Percentiles rank a stretch among this genome's conserved stretches.
phyloP scores from a whole-genome alignment of 1,284 basidiomycete species.

The Boletus mariae region DNA sequence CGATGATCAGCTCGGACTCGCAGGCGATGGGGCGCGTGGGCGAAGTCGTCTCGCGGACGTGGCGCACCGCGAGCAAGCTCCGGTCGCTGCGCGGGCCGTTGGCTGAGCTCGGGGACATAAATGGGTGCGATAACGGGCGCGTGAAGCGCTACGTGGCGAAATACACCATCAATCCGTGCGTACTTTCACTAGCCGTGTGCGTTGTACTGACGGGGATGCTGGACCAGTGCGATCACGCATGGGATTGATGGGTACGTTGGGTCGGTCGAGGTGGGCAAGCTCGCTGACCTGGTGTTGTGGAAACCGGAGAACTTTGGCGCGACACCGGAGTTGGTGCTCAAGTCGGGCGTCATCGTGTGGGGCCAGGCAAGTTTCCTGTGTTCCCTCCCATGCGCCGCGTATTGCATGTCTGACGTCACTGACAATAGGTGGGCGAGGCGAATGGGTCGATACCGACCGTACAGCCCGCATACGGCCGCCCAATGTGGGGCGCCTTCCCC shows the following conservation, averaged over 20 bases:
- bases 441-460: constrained; percentile 93
- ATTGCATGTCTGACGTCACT: not conserved
- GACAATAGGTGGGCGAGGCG: constrained; percentile 80
- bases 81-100: constrained; percentile 73
- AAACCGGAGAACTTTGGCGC: constrained; percentile 89
- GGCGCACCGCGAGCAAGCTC: constrained; percentile 98
- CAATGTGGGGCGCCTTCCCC: constrained; percentile 87
- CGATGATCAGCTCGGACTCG: constrained; percentile 94
- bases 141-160: constrained; percentile 97
- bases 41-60: constrained; percentile 90
- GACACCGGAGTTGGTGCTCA: constrained; percentile 90
- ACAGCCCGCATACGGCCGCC: constrained; percentile 80
- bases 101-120: constrained; percentile 55
- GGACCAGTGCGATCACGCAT: constrained; percentile 84
- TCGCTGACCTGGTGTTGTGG: constrained; percentile 96
- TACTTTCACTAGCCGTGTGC: not conserved
- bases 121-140: constrained; percentile 83
- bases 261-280: constrained; percentile 75
- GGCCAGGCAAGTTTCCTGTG: constrained; percentile 56
- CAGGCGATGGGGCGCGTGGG: constrained; percentile 99
- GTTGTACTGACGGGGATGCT: not conserved
- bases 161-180: constrained; percentile 97
- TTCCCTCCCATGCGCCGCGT: no score
- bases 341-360: constrained; percentile 92
- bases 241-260: constrained; percentile 90